Conservation (phyloP, 257 asterid genomes). For the Solanum lignicaule region DNA sequence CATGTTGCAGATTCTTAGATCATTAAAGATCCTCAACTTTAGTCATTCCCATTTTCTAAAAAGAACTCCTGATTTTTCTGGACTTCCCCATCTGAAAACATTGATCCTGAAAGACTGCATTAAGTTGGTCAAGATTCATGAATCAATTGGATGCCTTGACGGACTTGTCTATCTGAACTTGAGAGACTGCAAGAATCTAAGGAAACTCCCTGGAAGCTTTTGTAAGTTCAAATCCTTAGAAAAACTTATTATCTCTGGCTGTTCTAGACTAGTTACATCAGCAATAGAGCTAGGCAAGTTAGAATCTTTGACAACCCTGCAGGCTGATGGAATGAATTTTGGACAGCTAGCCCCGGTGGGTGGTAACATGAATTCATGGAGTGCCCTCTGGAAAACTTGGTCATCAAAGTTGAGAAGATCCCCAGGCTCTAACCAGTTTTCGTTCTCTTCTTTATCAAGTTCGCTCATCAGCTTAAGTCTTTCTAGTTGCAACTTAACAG, state of each 20-base stretch:
- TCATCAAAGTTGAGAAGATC: not conserved
- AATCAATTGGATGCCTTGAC: slow-evolving; percentile 3
- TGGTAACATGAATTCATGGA: not conserved
- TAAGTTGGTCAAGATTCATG: slow-evolving; percentile 10
- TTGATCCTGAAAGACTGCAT: slow-evolving; percentile 7
- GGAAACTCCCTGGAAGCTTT: not conserved
- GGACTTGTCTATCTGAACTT: not conserved
- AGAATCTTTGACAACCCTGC: slow-evolving; percentile 1
- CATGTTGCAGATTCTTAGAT: not conserved
- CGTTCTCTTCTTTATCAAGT: not conserved
- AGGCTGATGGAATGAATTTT: slow-evolving; percentile 2
- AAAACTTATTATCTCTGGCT: slow-evolving; percentile 3
- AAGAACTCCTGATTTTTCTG: not conserved
- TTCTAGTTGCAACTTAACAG: slow-evolving; percentile 4
- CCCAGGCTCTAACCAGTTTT: not conserved
- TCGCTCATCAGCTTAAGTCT: slow-evolving; percentile 8
- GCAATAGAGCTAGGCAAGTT: not conserved
- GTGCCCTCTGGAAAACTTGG: not conserved
- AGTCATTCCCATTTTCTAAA: not conserved
- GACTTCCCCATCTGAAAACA: slow-evolving; percentile 1
- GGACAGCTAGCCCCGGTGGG: not conserved
- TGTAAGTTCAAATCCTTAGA: slow-evolving; percentile 1
- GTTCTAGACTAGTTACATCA: not conserved
- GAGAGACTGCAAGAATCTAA: slow-evolving; percentile 1
- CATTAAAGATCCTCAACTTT: slow-evolving; percentile 1